phyloP scores from a whole-genome alignment of 176 grass and related monocot genomes.

The Raddia guianensis region DNA sequence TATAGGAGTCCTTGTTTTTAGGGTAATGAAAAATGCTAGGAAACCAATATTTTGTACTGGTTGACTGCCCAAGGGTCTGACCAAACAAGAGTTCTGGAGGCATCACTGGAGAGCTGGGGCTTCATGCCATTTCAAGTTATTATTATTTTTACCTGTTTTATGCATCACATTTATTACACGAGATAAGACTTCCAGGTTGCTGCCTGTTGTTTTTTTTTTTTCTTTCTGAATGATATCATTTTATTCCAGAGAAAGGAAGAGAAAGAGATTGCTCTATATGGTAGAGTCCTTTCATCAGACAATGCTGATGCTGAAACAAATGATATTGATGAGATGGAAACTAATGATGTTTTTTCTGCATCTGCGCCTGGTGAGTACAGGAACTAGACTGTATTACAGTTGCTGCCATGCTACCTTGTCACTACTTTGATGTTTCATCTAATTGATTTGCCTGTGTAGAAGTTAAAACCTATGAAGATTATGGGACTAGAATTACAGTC shows the following conservation, averaged over 20 bases:
- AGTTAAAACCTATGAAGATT: slow-evolving; percentile 83
- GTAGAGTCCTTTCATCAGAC: slow-evolving; percentile 65
- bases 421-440: slow-evolving; percentile 8
- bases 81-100: not conserved
- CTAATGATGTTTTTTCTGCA: slow-evolving; percentile 37
- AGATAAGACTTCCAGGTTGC: slow-evolving; percentile 1
- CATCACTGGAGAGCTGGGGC: not conserved
- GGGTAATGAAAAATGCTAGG: not conserved
- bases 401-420: slow-evolving; percentile 5
- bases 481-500: slow-evolving; percentile 63
- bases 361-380: slow-evolving; percentile 55
- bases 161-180: slow-evolving; percentile 8
- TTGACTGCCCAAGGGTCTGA: not conserved
- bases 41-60: not conserved
- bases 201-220: slow-evolving; percentile 29
- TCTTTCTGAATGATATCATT: slow-evolving; percentile 39
- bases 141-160: not conserved
- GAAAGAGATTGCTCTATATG: slow-evolving; percentile 78
- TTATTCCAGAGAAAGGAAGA: slow-evolving; percentile 89
- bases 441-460: slow-evolving; percentile 53
- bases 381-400: not conserved
- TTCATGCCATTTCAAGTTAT: slow-evolving; percentile 10
- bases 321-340: slow-evolving; percentile 56
- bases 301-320: slow-evolving; percentile 24
- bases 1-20: not conserved